Evolutionary conservation across 768 basidiomycete species (phyloP), one percentile per base, ranked within the genome.

Genomic region (Fistulinella prunicolor): DNA sequence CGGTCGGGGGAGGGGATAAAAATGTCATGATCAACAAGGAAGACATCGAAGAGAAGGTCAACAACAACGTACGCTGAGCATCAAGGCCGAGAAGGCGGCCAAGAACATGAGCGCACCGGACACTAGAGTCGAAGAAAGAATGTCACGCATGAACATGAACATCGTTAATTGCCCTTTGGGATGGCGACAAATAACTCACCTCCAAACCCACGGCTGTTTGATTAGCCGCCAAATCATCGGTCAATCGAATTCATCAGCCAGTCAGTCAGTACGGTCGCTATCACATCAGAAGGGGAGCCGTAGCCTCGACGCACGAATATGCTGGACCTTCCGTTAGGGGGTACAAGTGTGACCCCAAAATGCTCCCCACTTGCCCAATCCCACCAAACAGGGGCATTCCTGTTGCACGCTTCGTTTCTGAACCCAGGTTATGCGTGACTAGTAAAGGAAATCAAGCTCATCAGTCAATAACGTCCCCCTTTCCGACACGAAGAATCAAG

Each of bases 361-460:
- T 66, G 37, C 68, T 68, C 4, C 73, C 74, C n/a, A 47, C 56
- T 55, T 75, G 74, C 7, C 74, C 75, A 24, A 75, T 72, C 6
- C 70, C 64, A 44, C 70, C 68, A 41, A 70, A 73, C 44, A 75
- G 59, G 4, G 74, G 71, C 49, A 73, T 61, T 0, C 74, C 72
- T 1, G 74, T 55, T 9, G 74, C 74, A 17, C 69, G 64, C 53
- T 76, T 74, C n/a, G 73, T 70, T 53, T 76, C 75, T 1, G 75
- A 74, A 16, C 71, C 73, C 2, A 74, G 56, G 35, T 73, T 76
- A 40, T 73, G 72, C 2, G 65, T 49, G 48, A 68, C 65, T 87
- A 20, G 20, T 8, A 22, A 12, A 16, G 28, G 28, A 6, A 6
- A 28, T 6, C 12, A 34, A 12, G 32, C 32, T 34, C 16, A 12